phyloP scores from a whole-genome alignment of 2,329 filamentous ascomycete genomes.

The Aspergillus uvarum region DNA sequence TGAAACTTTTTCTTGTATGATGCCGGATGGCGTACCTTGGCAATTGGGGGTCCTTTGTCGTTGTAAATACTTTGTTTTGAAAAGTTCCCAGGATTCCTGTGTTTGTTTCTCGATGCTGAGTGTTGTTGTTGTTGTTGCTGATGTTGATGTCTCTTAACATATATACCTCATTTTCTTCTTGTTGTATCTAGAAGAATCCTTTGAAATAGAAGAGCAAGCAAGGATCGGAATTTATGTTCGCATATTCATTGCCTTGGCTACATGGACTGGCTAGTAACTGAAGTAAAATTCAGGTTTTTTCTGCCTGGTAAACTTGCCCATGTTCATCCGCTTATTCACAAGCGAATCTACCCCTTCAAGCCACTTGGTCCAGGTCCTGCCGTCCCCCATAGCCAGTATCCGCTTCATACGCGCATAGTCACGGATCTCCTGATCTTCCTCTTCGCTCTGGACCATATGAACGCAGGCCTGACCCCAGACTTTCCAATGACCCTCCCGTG shows the following conservation, averaged over 20 bases:
- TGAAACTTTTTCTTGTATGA: background rate
- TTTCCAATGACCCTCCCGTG: conserved; percentile 19
- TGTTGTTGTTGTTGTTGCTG: background rate
- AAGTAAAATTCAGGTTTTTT: background rate
- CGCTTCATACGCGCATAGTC: conserved; percentile 23
- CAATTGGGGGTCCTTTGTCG: background rate
- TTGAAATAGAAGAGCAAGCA: background rate
- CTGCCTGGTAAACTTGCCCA: conserved; percentile 9
- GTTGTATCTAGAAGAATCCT: background rate
- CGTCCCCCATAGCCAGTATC: conserved; percentile 19
- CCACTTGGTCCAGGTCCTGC: conserved; percentile 22
- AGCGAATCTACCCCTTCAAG: conserved; percentile 23
- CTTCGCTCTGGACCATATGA: conserved; percentile 19
- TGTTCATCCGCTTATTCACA: conserved; percentile 23
- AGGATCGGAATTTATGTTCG: background rate
- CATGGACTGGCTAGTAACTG: background rate
- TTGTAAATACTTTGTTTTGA: background rate
- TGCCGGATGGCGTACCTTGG: background rate
- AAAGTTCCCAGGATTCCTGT: background rate
- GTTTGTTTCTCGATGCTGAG: background rate
- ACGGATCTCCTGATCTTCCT: conserved; percentile 21
- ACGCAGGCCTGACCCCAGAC: conserved; percentile 24
- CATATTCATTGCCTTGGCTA: too few species aligned
- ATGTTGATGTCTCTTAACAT: background rate
- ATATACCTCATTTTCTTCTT: background rate